Conservation (phyloP, 176 grass and related monocot genomes). For the Themeda triandra region DNA sequence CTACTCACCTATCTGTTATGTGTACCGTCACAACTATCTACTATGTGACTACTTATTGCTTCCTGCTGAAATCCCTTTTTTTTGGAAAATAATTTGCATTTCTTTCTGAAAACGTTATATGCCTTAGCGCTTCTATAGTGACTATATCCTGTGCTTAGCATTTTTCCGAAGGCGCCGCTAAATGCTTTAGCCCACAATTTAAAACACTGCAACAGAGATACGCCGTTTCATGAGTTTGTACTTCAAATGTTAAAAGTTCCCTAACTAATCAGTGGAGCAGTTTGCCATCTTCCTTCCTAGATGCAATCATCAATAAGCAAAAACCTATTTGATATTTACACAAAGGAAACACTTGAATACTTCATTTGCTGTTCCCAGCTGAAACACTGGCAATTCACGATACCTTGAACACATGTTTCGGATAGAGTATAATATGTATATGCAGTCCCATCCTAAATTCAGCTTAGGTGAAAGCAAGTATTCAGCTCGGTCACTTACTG, state of each 20-base stretch:
- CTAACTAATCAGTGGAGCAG: constrained; percentile 1
- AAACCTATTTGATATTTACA: not conserved
- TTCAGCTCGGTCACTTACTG: constrained; percentile 43
- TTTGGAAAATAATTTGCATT: not conserved
- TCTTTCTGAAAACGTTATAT: not conserved
- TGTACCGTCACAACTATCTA: not conserved
- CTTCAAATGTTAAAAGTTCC: not conserved
- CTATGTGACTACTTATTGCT: not conserved
- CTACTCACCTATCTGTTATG: not conserved
- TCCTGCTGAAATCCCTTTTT: not conserved
- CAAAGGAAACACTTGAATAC: not conserved
- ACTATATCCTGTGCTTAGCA: not conserved
- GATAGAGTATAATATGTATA: not conserved
- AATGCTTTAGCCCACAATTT: not conserved
- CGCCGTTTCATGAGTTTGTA: not conserved
- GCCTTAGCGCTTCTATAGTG: not conserved
- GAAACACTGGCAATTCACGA: not conserved
- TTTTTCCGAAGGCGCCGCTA: not conserved
- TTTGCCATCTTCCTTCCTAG: not conserved
- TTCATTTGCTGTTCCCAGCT: not conserved
- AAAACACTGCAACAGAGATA: not conserved
- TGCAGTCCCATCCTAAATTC: not conserved
- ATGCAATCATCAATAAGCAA: constrained; percentile 2
- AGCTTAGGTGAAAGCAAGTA: not conserved
- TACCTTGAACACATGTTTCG: not conserved